Evolutionary conservation across 345 rosid species (phyloP).

Genomic region (Eucalyptus leucophloia): DNA sequence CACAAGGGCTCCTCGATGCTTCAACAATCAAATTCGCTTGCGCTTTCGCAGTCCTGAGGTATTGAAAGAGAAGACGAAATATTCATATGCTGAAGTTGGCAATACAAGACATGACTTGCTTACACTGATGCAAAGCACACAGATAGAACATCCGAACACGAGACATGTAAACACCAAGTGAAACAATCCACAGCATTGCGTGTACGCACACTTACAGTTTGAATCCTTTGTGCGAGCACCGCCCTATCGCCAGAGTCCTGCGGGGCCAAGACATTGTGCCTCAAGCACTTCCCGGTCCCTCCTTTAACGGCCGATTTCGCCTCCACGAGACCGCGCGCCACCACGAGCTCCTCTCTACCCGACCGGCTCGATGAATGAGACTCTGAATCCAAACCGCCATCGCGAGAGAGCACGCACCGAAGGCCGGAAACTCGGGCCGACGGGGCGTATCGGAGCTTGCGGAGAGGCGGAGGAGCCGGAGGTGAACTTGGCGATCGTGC

Average conservation of each 20-base stretch:
- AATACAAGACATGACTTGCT: not conserved
- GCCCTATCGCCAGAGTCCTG: conserved; percentile 65
- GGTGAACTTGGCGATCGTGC: conserved; percentile 30
- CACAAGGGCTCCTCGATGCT: not conserved
- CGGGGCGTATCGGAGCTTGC: conserved; percentile 37
- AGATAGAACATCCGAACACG: not conserved
- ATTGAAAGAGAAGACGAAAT: not conserved
- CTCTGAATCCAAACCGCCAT: not conserved
- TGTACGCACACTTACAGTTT: conserved; percentile 20
- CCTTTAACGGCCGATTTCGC: conserved; percentile 29
- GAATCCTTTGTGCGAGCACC: conserved; percentile 58
- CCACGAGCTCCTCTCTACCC: conserved; percentile 23
- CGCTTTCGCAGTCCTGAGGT: not conserved
- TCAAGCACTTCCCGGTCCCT: not conserved
- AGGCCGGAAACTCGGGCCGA: conserved; percentile 43
- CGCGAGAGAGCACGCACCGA: conserved; percentile 27
- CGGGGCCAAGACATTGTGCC: conserved; percentile 17
- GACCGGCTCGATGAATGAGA: not conserved
- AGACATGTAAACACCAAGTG: not conserved
- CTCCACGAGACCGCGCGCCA: conserved; percentile 16
- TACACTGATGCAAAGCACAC: not conserved
- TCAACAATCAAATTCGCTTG: not conserved
- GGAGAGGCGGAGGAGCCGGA: conserved; percentile 40
- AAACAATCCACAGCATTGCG: not conserved
- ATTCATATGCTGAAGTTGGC: not conserved